Conservation (phyloP, 805 yeast genomes). For the Blastobotrys americana region DNA sequence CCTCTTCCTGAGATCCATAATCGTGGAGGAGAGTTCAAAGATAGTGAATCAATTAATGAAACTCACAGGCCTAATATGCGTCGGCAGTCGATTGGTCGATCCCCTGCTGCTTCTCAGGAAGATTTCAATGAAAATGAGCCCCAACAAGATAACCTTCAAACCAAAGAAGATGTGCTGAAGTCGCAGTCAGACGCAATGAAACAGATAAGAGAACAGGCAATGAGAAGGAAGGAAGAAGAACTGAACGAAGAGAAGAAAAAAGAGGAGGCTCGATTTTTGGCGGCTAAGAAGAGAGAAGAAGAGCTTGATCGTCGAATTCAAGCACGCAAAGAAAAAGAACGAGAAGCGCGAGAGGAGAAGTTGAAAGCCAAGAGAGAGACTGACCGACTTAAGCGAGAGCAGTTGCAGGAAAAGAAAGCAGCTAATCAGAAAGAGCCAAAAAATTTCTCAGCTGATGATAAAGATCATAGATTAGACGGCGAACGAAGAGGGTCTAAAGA, state of each 20-base stretch:
- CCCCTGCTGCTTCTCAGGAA: conserved; percentile 1
- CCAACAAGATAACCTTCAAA: not conserved
- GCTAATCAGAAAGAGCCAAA: not conserved
- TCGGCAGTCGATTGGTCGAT: not conserved
- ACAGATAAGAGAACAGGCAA: conserved; percentile 28
- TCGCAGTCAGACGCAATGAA: conserved; percentile 32
- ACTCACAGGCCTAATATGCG: not conserved
- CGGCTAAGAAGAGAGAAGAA: conserved; percentile 26
- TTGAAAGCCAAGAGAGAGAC: conserved; percentile 2
- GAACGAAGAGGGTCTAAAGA: not conserved
- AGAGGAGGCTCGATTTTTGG: conserved; percentile 26
- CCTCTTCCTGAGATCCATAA: conserved; percentile 1
- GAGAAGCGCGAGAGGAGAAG: conserved; percentile 7
- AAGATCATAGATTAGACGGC: too few relatives aligned
- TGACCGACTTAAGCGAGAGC: conserved; percentile 4
- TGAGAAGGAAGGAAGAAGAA: conserved; percentile 32
- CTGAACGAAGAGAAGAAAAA: conserved; percentile 24
- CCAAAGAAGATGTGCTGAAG: conserved; percentile 14
- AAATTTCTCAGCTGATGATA: too few relatives aligned
- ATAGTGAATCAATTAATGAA: not conserved
- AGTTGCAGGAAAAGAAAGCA: conserved; percentile 3
- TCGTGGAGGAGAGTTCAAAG: not conserved
- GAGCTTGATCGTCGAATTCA: conserved; percentile 24
- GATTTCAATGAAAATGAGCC: not conserved
- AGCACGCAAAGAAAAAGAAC: conserved; percentile 17